Conservation (phyloP, 306 rosid species). For the Corylus heterophylla region DNA sequence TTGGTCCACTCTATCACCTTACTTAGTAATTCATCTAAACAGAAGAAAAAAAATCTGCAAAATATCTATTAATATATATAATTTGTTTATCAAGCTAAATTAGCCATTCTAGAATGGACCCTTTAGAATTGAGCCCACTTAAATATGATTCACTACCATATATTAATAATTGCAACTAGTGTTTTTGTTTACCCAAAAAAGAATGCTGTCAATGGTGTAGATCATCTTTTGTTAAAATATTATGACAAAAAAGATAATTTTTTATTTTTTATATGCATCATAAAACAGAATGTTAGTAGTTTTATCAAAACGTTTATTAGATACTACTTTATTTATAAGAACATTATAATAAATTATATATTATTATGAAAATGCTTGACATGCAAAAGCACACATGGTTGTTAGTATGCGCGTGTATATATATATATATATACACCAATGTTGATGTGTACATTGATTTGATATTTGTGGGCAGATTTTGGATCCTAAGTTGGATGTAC, state of each 20-base stretch:
- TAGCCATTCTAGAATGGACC: background rate
- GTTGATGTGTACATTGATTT: conserved; percentile 8
- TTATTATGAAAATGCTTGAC: background rate
- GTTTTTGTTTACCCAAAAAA: background rate
- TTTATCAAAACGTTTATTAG: background rate
- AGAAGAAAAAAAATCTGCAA: background rate
- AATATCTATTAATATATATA: background rate
- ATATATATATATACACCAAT: background rate
- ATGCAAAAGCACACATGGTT: background rate
- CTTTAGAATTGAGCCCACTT: background rate
- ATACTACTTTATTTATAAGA: background rate
- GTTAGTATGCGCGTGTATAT: background rate
- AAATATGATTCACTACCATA: background rate
- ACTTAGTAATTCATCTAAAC: background rate
- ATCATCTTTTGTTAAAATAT: background rate
- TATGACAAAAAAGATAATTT: background rate
- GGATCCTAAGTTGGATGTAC: conserved; percentile 66
- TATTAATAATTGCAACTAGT: background rate
- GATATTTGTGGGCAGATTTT: conserved; percentile 62
- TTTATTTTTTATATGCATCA: too few relatives aligned
- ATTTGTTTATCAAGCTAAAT: background rate
- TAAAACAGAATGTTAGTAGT: background rate
- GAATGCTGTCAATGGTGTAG: too few relatives aligned
- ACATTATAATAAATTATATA: too few relatives aligned
- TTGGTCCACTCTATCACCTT: background rate